These are phyloP conservation scores for Trypanosoma congolense DNA, from an alignment of 208 protist species.

Conservation along the genomic window DNA sequence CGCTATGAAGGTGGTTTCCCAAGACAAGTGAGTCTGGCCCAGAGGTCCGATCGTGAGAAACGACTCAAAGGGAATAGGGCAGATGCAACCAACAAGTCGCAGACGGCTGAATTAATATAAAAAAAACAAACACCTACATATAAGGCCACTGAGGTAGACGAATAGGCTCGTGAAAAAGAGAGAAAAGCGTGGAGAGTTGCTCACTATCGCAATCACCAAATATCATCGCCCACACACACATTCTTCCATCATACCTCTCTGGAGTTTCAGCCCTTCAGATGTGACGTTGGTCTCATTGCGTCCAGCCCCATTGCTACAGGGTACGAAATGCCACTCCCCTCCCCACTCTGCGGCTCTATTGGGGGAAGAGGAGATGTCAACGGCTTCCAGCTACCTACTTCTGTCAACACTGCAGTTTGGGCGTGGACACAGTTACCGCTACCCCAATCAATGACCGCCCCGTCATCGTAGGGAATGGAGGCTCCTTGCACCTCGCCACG, in stretches of 20 bases:
- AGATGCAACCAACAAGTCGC: too few relatives aligned
- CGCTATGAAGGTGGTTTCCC: too few relatives aligned
- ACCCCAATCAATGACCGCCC: not conserved
- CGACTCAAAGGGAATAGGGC: too few relatives aligned
- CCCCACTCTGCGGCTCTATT: not conserved
- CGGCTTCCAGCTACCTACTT: not conserved
- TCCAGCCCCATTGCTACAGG: not conserved
- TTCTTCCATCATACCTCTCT: not conserved
- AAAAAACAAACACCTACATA: too few relatives aligned
- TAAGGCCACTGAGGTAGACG: too few relatives aligned
- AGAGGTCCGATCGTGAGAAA: too few relatives aligned
- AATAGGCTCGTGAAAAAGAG: too few relatives aligned
- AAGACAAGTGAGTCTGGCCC: too few relatives aligned
- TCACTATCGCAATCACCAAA: too few relatives aligned
- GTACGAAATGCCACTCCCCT: not conserved
- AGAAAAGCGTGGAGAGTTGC: too few relatives aligned
- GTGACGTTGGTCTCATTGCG: not conserved
- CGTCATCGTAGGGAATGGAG: not conserved
- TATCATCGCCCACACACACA: too few relatives aligned
- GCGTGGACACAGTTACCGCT: not conserved
- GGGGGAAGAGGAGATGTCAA: not conserved
- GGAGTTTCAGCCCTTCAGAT: not conserved
- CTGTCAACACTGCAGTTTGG: not conserved
- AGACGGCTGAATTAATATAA: too few relatives aligned
- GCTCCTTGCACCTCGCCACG: not conserved